These are phyloP conservation scores for Proliferodiscus dingleyae DNA, from an alignment of 2,329 filamentous ascomycete species.

Conservation along the genomic window DNA sequence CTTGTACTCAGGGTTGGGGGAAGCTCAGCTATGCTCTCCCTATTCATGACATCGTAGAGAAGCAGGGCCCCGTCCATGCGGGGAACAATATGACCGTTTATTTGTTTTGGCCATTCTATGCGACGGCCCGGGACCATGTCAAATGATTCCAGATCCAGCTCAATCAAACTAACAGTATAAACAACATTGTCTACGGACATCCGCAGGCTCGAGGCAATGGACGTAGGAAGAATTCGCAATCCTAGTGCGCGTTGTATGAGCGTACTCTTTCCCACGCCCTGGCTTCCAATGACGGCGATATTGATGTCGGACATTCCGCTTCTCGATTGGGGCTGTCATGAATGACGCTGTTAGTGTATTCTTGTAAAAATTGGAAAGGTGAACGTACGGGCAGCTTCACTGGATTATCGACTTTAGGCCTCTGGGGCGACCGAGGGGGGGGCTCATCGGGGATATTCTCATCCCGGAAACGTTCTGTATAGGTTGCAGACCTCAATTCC, in stretches of 20 bases:
- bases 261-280: slow-evolving; percentile 63
- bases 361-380: background rate
- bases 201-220: slow-evolving; percentile 51
- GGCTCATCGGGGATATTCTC: slow-evolving; percentile 14
- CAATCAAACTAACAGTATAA: slow-evolving; percentile 57
- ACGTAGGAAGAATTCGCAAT: slow-evolving; percentile 46
- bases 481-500: slow-evolving; percentile 28
- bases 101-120: slow-evolving; percentile 63
- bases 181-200: slow-evolving; percentile 54
- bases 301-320: slow-evolving; percentile 48
- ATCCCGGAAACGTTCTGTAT: slow-evolving; percentile 16
- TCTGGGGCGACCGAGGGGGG: slow-evolving; percentile 12
- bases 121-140: slow-evolving; percentile 53
- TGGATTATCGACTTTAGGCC: slow-evolving; percentile 16
- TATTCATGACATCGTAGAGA: slow-evolving; percentile 81
- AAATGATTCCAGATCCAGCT: slow-evolving; percentile 62
- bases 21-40: slow-evolving; percentile 68
- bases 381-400: slow-evolving; percentile 24
- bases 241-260: slow-evolving; percentile 61
- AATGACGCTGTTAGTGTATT: slow-evolving; percentile 14
- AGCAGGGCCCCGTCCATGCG: slow-evolving; percentile 78
- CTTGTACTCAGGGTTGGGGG: slow-evolving; percentile 74
- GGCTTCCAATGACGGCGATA: slow-evolving; percentile 62
- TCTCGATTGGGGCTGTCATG: slow-evolving; percentile 26
- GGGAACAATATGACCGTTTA: slow-evolving; percentile 66